Base-by-base conservation (phyloP, 805 yeast species). In the Blastobotrys chiropterorum region DNA sequence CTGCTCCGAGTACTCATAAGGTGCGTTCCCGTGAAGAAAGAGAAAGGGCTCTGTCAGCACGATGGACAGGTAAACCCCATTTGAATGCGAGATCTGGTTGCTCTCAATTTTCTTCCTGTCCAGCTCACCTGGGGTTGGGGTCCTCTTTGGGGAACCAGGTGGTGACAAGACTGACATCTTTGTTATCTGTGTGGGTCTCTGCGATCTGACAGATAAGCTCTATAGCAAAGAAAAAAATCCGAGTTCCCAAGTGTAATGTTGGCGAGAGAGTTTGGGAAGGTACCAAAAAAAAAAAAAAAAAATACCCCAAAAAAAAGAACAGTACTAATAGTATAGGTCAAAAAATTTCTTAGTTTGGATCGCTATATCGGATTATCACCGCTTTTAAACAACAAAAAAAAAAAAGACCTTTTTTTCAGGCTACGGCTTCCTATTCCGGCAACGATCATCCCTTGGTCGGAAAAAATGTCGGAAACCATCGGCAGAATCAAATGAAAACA, bases 11-110 rank as follows among this genome's bases (percentile, higher is more conserved):
- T 53, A 52, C 60, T 88, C 95, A 7, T 76, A 69, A 0, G 79
- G 71, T 21, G 81, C 81, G 64, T 87, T 90, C 0, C 97, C 98
- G 62, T 86, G 90, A 7, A 90, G 76, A 60, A 84, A 90, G 14
- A 90, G 69, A 40, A 77, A 81, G 38, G 86, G 86, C 65, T 90
- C 98, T 0, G 96, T 89, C 15, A 90, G 78, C 6, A 84, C 78
- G 5, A 89, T 68, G 59, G 79, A 86, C n/a, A 86, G 45, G 16
- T 11, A 26, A 11, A 26, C 34, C 8, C 34, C 34, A 11, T 26
- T 26, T 11, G 34, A 26, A 11, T 26, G 34, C 8, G 34, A 26
- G 34, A 42, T 42, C 13, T 42, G 8, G 21, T 42, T 14, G 31
- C 31, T 22, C 17, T 42, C 45, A n/a, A 8, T 41, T 5, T n/a